These are phyloP conservation scores for Wickerhamiella dianesei DNA, from an alignment of 805 yeast genomes.

Conservation along the genomic window DNA sequence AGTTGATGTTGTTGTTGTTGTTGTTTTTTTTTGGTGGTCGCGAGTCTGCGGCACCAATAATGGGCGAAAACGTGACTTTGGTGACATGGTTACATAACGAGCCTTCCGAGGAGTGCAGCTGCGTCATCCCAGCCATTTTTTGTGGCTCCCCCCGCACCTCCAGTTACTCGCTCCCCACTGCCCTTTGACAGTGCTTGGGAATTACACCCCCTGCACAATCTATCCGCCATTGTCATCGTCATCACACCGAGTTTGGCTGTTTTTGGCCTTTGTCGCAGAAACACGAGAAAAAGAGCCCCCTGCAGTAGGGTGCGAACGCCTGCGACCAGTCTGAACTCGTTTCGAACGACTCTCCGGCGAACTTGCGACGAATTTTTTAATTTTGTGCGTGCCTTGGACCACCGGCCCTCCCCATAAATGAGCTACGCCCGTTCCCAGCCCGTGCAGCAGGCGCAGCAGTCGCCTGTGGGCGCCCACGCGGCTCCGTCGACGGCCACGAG, in stretches of 20 bases:
- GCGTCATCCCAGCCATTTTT: too few relatives aligned
- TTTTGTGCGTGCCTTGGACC: too few relatives aligned
- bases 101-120: background rate
- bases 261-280: background rate
- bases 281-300: too few relatives aligned
- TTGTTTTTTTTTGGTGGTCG: too few relatives aligned
- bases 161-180: background rate
- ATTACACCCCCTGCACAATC: background rate
- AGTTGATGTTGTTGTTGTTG: too few relatives aligned
- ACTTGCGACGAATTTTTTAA: too few relatives aligned
- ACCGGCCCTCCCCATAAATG: too few relatives aligned
- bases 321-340: too few relatives aligned
- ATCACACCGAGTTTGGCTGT: background rate
- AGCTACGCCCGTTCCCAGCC: conserved; percentile 2
- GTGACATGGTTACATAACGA: background rate
- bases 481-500: conserved; percentile 8
- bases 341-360: too few relatives aligned
- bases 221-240: background rate
- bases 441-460: conserved; percentile 1
- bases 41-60: too few relatives aligned
- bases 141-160: background rate
- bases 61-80: too few relatives aligned
- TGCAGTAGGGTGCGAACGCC: too few relatives aligned
- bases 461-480: conserved; percentile 5
- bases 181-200: background rate